Conservation (phyloP, 768 basidiomycete species). For the Suillus cothurnatus region DNA sequence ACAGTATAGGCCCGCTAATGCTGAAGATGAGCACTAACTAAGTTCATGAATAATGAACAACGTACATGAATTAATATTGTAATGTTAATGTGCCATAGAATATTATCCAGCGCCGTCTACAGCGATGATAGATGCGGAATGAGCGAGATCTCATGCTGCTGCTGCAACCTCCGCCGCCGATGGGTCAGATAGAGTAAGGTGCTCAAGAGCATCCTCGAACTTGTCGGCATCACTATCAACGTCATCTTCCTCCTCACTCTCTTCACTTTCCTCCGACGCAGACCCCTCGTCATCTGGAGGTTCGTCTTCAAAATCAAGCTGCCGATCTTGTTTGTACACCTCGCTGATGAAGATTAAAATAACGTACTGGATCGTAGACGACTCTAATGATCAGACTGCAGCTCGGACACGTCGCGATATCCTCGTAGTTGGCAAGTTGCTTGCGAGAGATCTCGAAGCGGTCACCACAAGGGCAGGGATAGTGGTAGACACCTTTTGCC, state of each 20-base stretch:
- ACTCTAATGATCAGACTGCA: constrained; percentile 93
- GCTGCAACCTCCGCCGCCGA: not conserved
- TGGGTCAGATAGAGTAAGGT: constrained; percentile 38
- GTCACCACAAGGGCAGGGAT: constrained; percentile 97
- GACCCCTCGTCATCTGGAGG: constrained; percentile 51
- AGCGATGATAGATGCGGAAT: not conserved
- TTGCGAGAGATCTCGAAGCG: constrained; percentile 91
- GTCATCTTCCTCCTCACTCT: constrained; percentile 41
- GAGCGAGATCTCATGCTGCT: not conserved
- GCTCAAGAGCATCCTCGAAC: constrained; percentile 71
- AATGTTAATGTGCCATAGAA: not conserved
- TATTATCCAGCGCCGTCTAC: not conserved
- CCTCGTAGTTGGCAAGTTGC: constrained; percentile 88
- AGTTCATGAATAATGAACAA: not conserved
- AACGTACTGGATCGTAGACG: constrained; percentile 89
- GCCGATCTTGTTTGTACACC: constrained; percentile 1
- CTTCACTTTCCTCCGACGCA: constrained; percentile 34
- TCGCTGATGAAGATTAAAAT: not conserved
- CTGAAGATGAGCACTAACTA: too few species aligned
- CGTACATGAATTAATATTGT: not conserved
- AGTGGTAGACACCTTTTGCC: constrained; percentile 84
- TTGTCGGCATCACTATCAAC: constrained; percentile 42
- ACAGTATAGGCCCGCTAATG: not conserved
- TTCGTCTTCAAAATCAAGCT: constrained; percentile 88
- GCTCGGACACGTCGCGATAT: constrained; percentile 94